Evolutionary conservation across 1,139 yeast genomes (phyloP), one percentile per base, ranked within the genome.

Genomic region (Eremothecium cymbalariae): DNA sequence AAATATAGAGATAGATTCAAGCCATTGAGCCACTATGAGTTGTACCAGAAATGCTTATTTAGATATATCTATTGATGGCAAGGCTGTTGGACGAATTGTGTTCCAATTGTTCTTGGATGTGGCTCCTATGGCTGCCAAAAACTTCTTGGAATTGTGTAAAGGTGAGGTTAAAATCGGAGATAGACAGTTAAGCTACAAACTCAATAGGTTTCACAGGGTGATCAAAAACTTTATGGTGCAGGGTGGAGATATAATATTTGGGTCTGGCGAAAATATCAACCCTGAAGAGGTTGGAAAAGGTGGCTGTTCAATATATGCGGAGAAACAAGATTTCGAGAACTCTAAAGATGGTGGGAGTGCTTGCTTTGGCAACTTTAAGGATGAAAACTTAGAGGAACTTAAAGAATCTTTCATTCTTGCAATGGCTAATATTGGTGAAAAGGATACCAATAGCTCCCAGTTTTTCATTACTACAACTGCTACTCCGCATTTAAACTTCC

Each of bases 151-250:
- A 16, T 51, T 77, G 13, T 69, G 77, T 44, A 48, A 51, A 26
- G 65, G 67, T 6, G 63, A 59, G 18, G 44, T 51, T 6, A 46
- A 59, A 18, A 42, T 59, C n/a, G 57, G 57, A 15, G 55, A 53
- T 17, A 41, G 42, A 8, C 40, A 39, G 6, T 45, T 63, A 20
- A 50, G 63, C 3, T 74, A 67, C 45, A 62, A 67, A 41, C 58
- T 65, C 19, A 72, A 70, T 28, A 60, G 58, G 18, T 76, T 85
- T 55, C 85, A 81, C 48, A 64, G 90, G 37, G 74, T 82, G 1
- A 68, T 84, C 28, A 81, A 77, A 44, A 85, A 80, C 53, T 85
- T 82, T 50, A 71, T 83, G 59, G 62, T 84, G n/a, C 94, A 83
- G 52, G 81, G 79, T 4, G 95, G 94, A 24, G 90, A 80, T 49